Percentiles rank a stretch among this genome's conserved stretches.
These are phyloP conservation scores for Plantago lanceolata DNA, from an alignment of 305 asterid genomes.

Conservation along the genomic window DNA sequence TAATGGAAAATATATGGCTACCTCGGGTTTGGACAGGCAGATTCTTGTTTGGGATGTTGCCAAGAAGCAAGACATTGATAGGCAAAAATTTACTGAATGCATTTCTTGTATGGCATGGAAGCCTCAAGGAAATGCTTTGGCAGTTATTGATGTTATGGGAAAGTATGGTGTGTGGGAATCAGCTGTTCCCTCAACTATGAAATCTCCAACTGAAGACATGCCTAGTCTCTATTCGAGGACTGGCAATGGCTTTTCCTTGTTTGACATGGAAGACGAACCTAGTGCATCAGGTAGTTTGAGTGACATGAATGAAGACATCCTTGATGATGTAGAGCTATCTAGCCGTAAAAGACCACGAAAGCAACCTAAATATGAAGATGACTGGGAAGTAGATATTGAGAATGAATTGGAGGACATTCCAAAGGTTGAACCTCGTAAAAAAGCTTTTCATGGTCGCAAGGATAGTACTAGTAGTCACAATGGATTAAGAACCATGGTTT, in stretches of 20 bases:
- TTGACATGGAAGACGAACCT: conserved; percentile 61
- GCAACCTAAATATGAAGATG: conserved; percentile 44
- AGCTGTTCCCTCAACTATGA: conserved; percentile 82
- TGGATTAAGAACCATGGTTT: conserved; percentile 35
- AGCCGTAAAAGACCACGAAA: conserved; percentile 69
- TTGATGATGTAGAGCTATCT: conserved; percentile 53
- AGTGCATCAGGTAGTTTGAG: conserved; percentile 69
- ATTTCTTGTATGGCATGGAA: conserved; percentile 89
- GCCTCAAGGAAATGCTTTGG: conserved; percentile 89
- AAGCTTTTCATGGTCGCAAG: conserved; percentile 46
- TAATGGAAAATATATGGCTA: conserved; percentile 93
- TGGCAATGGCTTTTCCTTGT: conserved; percentile 60
- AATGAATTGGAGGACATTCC: conserved; percentile 51
- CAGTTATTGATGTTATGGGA: conserved; percentile 79
- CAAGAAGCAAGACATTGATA: conserved; percentile 81
- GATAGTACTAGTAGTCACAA: conserved; percentile 38
- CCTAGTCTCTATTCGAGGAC: conserved; percentile 51
- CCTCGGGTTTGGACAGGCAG: conserved; percentile 83
- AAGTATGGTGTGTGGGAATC: conserved; percentile 92
- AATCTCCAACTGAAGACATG: conserved; percentile 88
- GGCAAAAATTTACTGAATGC: conserved; percentile 77
- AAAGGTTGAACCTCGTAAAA: conserved; percentile 55
- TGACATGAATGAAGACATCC: conserved; percentile 72
- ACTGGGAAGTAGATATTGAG: conserved; percentile 54
- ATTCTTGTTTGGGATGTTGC: conserved; percentile 89